Evolutionary conservation across 1,284 basidiomycete species (phyloP).

Genomic region (Apiotrichum sp.): DNA sequence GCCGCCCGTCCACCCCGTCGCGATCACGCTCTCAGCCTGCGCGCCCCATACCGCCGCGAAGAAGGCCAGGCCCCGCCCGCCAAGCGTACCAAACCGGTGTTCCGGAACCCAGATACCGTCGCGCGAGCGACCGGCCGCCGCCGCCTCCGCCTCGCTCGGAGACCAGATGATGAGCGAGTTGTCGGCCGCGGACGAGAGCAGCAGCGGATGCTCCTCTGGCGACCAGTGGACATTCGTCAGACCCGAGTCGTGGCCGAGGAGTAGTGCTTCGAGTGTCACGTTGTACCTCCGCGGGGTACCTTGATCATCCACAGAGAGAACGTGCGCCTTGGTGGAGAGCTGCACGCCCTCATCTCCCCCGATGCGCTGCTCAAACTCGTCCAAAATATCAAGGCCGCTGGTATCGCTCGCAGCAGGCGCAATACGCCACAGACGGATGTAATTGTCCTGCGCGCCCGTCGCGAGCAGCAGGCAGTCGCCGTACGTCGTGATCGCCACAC

Average conservation of each 20-base stretch:
- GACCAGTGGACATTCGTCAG: slow-evolving; percentile 82
- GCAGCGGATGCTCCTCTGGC: slow-evolving; percentile 49
- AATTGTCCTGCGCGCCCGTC: slow-evolving; percentile 86
- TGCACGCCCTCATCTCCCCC: slow-evolving; percentile 61
- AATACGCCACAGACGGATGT: slow-evolving; percentile 80
- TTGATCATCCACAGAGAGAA: slow-evolving; percentile 58
- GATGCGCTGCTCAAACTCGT: slow-evolving; percentile 78
- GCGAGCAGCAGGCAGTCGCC: slow-evolving; percentile 58
- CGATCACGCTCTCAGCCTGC: slow-evolving; percentile 56
- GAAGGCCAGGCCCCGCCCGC: slow-evolving; percentile 81
- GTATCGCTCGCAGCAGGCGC: slow-evolving; percentile 46
- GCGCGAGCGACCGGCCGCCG: neutral
- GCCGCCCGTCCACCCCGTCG: slow-evolving; percentile 87
- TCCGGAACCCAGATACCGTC: slow-evolving; percentile 78
- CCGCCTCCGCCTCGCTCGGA: slow-evolving; percentile 35
- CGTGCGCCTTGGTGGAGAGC: slow-evolving; percentile 75
- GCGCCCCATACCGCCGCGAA: slow-evolving; percentile 72
- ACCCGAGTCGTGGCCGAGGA: slow-evolving; percentile 85
- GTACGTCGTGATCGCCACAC: slow-evolving; percentile 60
- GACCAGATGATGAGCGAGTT: slow-evolving; percentile 86
- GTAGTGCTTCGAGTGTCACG: slow-evolving; percentile 80
- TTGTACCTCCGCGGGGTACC: slow-evolving; percentile 52
- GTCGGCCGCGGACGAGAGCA: slow-evolving; percentile 84
- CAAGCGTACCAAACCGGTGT: slow-evolving; percentile 85
- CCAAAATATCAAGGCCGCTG: slow-evolving; percentile 65